Evolutionary conservation across 2,329 filamentous ascomycete genomes (phyloP).

Genomic region (Teratosphaeria zuluensis): DNA sequence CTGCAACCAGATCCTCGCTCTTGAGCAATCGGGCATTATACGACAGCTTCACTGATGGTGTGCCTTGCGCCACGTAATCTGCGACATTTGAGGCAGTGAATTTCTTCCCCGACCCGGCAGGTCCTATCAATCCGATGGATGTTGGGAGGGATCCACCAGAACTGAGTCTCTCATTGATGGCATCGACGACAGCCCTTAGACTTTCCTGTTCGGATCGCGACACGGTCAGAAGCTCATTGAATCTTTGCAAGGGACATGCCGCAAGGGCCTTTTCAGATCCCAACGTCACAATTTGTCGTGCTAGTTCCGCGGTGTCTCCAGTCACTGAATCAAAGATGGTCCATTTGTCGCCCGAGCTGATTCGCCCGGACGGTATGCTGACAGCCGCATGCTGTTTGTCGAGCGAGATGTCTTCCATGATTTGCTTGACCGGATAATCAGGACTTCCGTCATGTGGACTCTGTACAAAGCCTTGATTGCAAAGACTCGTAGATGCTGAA

Average conservation of each 20-base stretch:
- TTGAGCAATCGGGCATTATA: conserved; percentile 23
- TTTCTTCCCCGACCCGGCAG: conserved; percentile 24
- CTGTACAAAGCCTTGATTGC: conserved; percentile 16
- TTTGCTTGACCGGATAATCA: conserved; percentile 19
- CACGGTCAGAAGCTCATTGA: conserved; percentile 20
- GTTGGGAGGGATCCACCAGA: conserved; percentile 16
- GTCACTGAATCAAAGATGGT: conserved; percentile 24
- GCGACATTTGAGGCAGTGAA: conserved; percentile 23
- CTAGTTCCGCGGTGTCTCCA: conserved; percentile 24
- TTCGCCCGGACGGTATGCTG: conserved; percentile 22
- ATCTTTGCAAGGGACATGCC: conserved; percentile 19
- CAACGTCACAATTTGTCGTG: conserved; percentile 21
- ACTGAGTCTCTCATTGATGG: conserved; percentile 19
- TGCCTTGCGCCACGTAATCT: conserved; percentile 13
- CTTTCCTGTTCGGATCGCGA: conserved; percentile 24
- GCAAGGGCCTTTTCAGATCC: conserved; percentile 23
- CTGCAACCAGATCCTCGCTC: conserved; percentile 17
- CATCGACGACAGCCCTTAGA: conserved; percentile 20
- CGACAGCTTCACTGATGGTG: conserved; percentile 14
- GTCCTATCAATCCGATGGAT: conserved; percentile 22
- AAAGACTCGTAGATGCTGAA: conserved; percentile 11
- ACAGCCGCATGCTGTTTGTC: conserved; percentile 18
- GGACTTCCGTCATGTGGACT: conserved; percentile 15
- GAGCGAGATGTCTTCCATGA: conserved; percentile 14
- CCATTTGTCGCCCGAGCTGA: conserved; percentile 26